Conservation (phyloP, 805 yeast species). For the Yarrowia sp. region DNA sequence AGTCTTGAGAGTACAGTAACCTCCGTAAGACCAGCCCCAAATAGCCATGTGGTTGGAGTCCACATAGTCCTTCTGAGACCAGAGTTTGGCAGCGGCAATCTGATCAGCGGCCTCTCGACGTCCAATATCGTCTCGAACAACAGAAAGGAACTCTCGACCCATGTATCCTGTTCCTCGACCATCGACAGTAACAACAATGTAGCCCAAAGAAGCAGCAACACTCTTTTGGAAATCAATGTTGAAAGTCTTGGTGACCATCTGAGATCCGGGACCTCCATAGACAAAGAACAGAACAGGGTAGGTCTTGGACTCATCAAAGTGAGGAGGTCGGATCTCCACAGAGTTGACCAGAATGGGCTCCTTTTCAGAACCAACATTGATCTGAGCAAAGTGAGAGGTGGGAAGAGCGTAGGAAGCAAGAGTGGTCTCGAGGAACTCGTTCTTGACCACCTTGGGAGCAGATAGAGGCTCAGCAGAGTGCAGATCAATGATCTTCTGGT, state of each 20-base stretch:
- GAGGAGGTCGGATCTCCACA: slow-evolving; percentile 73
- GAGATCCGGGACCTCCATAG: slow-evolving; percentile 96
- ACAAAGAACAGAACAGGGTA: slow-evolving; percentile 88
- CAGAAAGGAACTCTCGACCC: slow-evolving; percentile 71
- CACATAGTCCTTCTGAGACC: slow-evolving; percentile 63
- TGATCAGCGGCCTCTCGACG: slow-evolving; percentile 82
- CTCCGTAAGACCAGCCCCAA: slow-evolving; percentile 99
- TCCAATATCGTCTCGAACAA: slow-evolving; percentile 81
- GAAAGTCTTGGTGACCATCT: slow-evolving; percentile 65
- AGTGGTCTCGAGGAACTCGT: slow-evolving; percentile 34
- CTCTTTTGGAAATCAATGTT: slow-evolving; percentile 67
- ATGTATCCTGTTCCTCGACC: slow-evolving; percentile 95
- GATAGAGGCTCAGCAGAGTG: slow-evolving; percentile 42
- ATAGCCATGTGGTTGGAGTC: slow-evolving; percentile 69
- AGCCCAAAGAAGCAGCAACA: slow-evolving; percentile 71
- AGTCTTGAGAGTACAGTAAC: slow-evolving; percentile 85
- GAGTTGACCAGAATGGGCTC: slow-evolving; percentile 49
- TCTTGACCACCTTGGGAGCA: slow-evolving; percentile 35
- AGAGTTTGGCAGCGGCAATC: slow-evolving; percentile 74
- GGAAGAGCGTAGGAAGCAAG: slow-evolving; percentile 56
- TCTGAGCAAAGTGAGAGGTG: slow-evolving; percentile 48
- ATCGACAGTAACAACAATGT: slow-evolving; percentile 91
- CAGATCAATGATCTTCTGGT: slow-evolving; percentile 66
- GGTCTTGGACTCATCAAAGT: slow-evolving; percentile 56
- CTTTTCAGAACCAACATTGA: slow-evolving; percentile 45